These are phyloP conservation scores for Nicotiana rustica DNA, from an alignment of 305 asterid genomes.

Conservation along the genomic window DNA sequence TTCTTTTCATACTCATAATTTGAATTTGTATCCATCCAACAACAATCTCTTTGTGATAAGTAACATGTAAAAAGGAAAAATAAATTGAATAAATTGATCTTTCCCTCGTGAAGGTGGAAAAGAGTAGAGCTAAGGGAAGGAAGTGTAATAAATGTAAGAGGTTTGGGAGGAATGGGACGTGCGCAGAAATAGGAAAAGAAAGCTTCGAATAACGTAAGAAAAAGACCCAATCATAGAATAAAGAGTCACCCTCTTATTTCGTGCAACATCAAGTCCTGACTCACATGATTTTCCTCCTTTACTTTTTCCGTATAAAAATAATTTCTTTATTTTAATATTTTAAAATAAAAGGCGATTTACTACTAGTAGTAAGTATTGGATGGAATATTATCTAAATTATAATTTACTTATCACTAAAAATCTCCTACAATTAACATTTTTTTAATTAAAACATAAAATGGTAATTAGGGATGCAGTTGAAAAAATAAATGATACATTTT, in stretches of 20 bases:
- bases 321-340: too few relatives aligned
- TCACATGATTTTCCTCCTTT: background rate
- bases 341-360: background rate
- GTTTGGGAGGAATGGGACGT: background rate
- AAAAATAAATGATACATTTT: too few relatives aligned
- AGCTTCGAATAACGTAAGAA: slow-evolving; percentile 23
- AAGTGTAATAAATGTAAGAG: background rate
- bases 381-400: too few relatives aligned
- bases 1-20: too few relatives aligned
- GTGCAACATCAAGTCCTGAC: background rate
- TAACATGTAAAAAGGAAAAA: background rate
- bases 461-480: too few relatives aligned
- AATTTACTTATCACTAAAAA: too few relatives aligned
- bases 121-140: background rate
- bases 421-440: too few relatives aligned
- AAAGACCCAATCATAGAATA: slow-evolving; percentile 8
- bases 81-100: background rate
- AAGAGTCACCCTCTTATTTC: background rate
- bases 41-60: too few relatives aligned
- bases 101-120: background rate
- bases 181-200: slow-evolving; percentile 23
- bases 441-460: too few relatives aligned
- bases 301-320: background rate
- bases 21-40: too few relatives aligned
- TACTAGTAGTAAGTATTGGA: too few relatives aligned